Percentiles rank a stretch among this genome's conserved stretches.
These are phyloP conservation scores for Yamadazyma buinensis DNA, from an alignment of 1,139 yeast genomes.

Conservation along the genomic window DNA sequence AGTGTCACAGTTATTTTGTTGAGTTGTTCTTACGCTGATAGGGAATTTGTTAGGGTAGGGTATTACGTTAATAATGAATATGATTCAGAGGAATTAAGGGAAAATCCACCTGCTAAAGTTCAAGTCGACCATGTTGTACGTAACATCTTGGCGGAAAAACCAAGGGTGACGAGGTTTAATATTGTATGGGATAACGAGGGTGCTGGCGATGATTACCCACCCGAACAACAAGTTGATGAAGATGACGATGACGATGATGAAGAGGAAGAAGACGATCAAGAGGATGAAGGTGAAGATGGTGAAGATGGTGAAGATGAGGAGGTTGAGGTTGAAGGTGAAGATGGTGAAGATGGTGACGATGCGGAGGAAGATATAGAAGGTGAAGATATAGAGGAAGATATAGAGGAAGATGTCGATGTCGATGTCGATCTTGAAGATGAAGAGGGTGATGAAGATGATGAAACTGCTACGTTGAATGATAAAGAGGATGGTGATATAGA, in stretches of 20 bases:
- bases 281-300: constrained; percentile 51
- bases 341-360: constrained; percentile 8
- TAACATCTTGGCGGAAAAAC: constrained; percentile 93
- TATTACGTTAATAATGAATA: constrained; percentile 97
- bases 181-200: constrained; percentile 87
- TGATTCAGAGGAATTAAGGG: constrained; percentile 87
- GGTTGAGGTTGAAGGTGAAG: constrained; percentile 23
- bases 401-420: constrained; percentile 4
- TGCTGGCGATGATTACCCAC: constrained; percentile 66
- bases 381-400: constrained; percentile 7
- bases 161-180: constrained; percentile 93
- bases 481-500: constrained; percentile 8
- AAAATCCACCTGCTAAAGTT: constrained; percentile 90
- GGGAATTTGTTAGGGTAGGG: constrained; percentile 95
- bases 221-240: constrained; percentile 46
- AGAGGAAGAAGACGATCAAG: constrained; percentile 58
- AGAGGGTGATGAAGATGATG: constrained; percentile 4
- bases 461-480: constrained; percentile 8
- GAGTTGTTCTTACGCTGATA: constrained; percentile 88
- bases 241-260: constrained; percentile 54
- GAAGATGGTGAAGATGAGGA: constrained; percentile 41
- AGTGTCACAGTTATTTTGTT: constrained; percentile 90
- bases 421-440: constrained; percentile 8
- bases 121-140: constrained; percentile 93
- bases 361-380: constrained; percentile 6